Base-by-base conservation (phyloP, 2,329 filamentous ascomycete genomes). In the Colletotrichum abscissum region DNA sequence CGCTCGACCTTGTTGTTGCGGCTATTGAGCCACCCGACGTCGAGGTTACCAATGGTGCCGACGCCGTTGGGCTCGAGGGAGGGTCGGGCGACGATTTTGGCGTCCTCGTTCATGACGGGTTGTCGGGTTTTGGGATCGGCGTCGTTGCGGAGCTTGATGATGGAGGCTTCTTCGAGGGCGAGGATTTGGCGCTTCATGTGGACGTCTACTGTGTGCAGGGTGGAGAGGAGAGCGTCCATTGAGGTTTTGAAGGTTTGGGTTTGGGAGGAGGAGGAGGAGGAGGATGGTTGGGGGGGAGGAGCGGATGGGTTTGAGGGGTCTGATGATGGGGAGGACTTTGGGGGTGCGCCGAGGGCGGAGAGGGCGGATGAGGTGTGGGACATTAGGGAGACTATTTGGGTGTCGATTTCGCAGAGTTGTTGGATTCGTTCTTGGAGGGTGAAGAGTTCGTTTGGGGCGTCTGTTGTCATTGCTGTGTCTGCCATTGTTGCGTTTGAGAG, bases 11-110 rank as follows among this genome's bases (percentile, higher is more conserved):
- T 92, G 75, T 94, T 93, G 74, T 94, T 94, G 70, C 94, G 89
- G 78, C 94, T 95, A 80, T 98, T 98, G 78, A 98, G 83, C 90
- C 94, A 96, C 38, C 95, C 95, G 16, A 97, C 92, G 80, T 98
- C 95, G 66, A 98, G 86, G 33, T 84, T 85, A 11, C 89, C 89
- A 42, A 91, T 88, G 77, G 86, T 86, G 26, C 86, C 90, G 69
- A 86, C 83, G 52, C 87, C 89, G 57, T 90, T 84, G 52, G 91
- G 86, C 80, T 90, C 84, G 76, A 90, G 76, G 11, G 85, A 85
- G 14, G 83, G 80, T 56, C 81, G 82, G 11, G 78, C 71, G 33
- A 74, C 74, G 28, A 75, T 74, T 55, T 71, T 75, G 24, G 73
- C 73, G 46, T 75, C 73, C 67, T 75, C 73, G 14, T 71, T 71